Evolutionary conservation across 208 protist genomes (phyloP).

Genomic region (Wallacemonas sp.): DNA sequence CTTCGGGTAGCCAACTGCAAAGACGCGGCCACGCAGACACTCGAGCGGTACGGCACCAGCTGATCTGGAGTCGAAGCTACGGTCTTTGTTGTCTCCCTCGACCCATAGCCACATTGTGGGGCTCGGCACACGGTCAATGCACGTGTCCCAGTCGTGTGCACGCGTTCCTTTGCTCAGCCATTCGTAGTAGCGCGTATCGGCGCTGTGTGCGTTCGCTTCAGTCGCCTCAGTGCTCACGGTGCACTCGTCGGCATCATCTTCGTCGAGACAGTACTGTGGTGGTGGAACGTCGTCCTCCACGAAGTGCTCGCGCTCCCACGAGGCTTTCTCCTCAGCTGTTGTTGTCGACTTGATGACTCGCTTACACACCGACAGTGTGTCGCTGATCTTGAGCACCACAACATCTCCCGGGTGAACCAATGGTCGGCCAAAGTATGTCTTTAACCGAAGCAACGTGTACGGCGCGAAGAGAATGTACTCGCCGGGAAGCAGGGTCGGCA

Average conservation of each 20-base stretch:
- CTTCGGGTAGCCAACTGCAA: slow-evolving; percentile 32
- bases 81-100: slow-evolving; percentile 72
- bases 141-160: slow-evolving; percentile 69
- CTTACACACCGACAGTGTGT: slow-evolving; percentile 76
- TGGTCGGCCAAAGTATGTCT: slow-evolving; percentile 17
- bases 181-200: slow-evolving; percentile 23
- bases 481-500: slow-evolving; percentile 60
- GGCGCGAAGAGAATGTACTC: slow-evolving; percentile 74
- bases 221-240: neutral
- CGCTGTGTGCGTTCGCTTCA: neutral
- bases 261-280: slow-evolving; percentile 14
- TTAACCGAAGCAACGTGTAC: slow-evolving; percentile 35
- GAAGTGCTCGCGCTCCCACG: slow-evolving; percentile 52
- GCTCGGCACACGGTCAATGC: slow-evolving; percentile 35
- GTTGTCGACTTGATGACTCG: slow-evolving; percentile 50
- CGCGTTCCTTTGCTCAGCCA: slow-evolving; percentile 21
- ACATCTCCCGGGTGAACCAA: slow-evolving; percentile 53
- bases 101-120: slow-evolving; percentile 72
- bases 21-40: slow-evolving; percentile 61
- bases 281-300: slow-evolving; percentile 13
- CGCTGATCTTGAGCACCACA: slow-evolving; percentile 64
- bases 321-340: slow-evolving; percentile 20
- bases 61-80: slow-evolving; percentile 76
- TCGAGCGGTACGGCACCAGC: slow-evolving; percentile 71
- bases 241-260: neutral